Percentiles rank a stretch among this genome's conserved stretches.
Conservation (phyloP, 2,329 filamentous ascomycete genomes). For the Colletotrichum abscissum region DNA sequence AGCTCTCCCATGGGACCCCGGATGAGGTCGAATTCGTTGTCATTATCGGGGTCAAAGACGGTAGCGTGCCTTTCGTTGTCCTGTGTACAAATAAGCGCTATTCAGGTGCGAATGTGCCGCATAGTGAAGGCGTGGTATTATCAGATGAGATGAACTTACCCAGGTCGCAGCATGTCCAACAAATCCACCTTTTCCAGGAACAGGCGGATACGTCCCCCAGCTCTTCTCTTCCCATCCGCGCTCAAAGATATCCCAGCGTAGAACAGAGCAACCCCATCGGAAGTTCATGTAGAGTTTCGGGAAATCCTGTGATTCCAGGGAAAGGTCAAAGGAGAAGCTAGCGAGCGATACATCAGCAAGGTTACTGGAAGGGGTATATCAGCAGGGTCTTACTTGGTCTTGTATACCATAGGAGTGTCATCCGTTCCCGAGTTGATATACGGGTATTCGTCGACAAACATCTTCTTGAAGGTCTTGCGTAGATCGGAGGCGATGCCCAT, state of each 20-base stretch:
- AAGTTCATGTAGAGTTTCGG: conserved; percentile 12
- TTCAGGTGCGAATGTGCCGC: not conserved
- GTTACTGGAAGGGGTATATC: too few relatives aligned
- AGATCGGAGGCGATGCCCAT: conserved; percentile 37
- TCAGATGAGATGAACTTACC: not conserved
- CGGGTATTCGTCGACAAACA: conserved; percentile 11
- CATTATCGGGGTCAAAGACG: conserved; percentile 14
- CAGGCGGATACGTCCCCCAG: conserved; percentile 53
- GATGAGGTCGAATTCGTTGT: conserved; percentile 25
- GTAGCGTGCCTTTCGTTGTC: conserved; percentile 3
- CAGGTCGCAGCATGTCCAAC: conserved; percentile 45
- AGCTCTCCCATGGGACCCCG: conserved; percentile 13
- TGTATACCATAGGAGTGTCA: conserved; percentile 8
- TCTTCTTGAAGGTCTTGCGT: conserved; percentile 3
- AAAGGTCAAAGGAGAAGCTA: conserved; percentile 34
- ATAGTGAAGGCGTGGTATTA: rapidly evolving
- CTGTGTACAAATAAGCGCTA: not conserved
- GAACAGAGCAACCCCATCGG: conserved; percentile 20
- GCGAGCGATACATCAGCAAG: not conserved
- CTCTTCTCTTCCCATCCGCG: conserved; percentile 49
- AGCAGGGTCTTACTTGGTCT: conserved; percentile 17
- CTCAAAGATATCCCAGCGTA: conserved; percentile 48
- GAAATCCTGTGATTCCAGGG: conserved; percentile 22
- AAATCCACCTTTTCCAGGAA: conserved; percentile 49
- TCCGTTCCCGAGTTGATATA: conserved; percentile 2